Conservation (phyloP, 805 yeast genomes). For the Candida koratica region DNA sequence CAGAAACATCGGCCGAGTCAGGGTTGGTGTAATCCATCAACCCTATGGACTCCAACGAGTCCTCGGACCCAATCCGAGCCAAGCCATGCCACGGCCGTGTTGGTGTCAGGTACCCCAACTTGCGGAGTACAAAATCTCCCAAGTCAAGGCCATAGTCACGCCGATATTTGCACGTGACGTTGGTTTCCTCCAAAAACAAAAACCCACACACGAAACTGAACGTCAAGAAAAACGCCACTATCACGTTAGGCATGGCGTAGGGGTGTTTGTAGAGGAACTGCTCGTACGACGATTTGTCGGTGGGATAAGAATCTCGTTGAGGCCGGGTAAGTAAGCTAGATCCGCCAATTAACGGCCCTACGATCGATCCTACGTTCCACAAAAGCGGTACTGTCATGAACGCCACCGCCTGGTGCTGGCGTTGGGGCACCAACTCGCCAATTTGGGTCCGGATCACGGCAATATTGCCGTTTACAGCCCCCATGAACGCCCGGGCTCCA, state of each 20-base stretch:
- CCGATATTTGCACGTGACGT: slow-evolving; percentile 18
- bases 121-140: slow-evolving; percentile 27
- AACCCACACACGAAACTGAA: slow-evolving; percentile 24
- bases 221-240: slow-evolving; percentile 25
- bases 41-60: slow-evolving; percentile 3
- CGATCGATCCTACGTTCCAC: slow-evolving; percentile 56
- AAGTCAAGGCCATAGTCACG: slow-evolving; percentile 30
- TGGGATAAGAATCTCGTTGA: slow-evolving; percentile 2
- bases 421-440: slow-evolving; percentile 56
- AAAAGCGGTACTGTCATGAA: slow-evolving; percentile 58
- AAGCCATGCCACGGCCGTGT: slow-evolving; percentile 28
- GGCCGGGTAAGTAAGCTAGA: slow-evolving; percentile 51
- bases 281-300: slow-evolving; percentile 17
- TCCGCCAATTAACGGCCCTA: slow-evolving; percentile 58
- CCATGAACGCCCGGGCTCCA: slow-evolving; percentile 50
- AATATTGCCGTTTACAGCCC: slow-evolving; percentile 59
- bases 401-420: slow-evolving; percentile 59
- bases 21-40: background rate
- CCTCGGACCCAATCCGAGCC: slow-evolving; percentile 28
- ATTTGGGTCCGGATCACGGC: slow-evolving; percentile 58
- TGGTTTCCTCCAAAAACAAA: slow-evolving; percentile 36
- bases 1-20: no score
- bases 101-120: slow-evolving; percentile 25
- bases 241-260: slow-evolving; percentile 34
- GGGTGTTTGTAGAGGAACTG: slow-evolving; percentile 25